Conservation (phyloP, 1,139 yeast genomes). For the Saccharomyces hybrid region DNA sequence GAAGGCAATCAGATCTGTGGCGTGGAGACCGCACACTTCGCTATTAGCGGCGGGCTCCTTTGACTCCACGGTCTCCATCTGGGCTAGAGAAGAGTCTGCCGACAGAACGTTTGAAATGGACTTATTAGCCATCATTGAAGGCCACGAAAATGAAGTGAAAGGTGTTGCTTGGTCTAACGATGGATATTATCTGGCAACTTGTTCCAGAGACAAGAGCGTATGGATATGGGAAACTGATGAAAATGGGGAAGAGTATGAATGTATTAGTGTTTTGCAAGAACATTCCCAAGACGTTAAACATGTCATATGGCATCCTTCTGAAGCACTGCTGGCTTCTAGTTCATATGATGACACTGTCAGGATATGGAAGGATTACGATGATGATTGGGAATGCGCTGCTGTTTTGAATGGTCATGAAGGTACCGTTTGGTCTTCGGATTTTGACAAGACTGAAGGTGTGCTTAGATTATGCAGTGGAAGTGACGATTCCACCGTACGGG, state of each 20-base stretch:
- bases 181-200: conserved; percentile 75
- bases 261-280: conserved; percentile 85
- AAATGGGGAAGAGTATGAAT: conserved; percentile 88
- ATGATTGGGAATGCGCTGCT: conserved; percentile 86
- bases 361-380: conserved; percentile 78
- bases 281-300: conserved; percentile 93
- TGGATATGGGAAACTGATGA: conserved; percentile 99
- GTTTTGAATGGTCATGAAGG: conserved; percentile 75
- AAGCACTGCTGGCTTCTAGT: conserved; percentile 69
- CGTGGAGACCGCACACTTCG: conserved; percentile 66
- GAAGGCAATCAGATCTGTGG: conserved; percentile 71
- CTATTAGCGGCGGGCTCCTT: conserved; percentile 82
- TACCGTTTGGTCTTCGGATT: conserved; percentile 88
- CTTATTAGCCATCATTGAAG: conserved; percentile 87
- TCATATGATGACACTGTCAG: conserved; percentile 88
- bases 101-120: conserved; percentile 64
- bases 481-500: conserved; percentile 66
- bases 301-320: conserved; percentile 76
- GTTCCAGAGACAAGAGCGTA: conserved; percentile 90
- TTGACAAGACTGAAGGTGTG: conserved; percentile 38
- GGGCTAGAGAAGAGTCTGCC: conserved; percentile 61
- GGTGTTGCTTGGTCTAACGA: conserved; percentile 80
- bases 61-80: conserved; percentile 86
- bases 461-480: conserved; percentile 67
- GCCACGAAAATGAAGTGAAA: conserved; percentile 94